Evolutionary conservation across 2,329 filamentous ascomycete species (phyloP), one percentile per base, ranked within the genome.

Genomic region (Fusarium coicis): DNA sequence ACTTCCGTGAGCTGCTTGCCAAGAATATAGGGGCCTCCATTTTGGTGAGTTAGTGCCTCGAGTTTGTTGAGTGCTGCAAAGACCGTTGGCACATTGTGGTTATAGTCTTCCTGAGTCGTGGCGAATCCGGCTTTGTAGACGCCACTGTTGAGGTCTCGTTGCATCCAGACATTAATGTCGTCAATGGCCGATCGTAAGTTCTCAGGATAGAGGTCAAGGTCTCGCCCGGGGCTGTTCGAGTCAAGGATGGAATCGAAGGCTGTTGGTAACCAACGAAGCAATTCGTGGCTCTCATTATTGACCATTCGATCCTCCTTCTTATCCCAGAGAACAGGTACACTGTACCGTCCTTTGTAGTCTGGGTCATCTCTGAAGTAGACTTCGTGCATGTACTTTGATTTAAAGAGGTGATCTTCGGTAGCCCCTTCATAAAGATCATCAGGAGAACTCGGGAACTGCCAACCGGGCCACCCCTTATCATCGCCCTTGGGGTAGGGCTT

Each of bases 211-310:
- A 91, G 84, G 18, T 90, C 88, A 63, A 86, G 83, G 64, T 87
- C 67, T 90, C 76, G 39, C 84, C 60, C 57, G 3, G 44, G 34
- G 4, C 66, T 54, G 15, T 74, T 84, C 81, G 3, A 85, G 84
- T 32, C 47, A 2, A 91, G 77, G 19, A 91, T 76, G 54, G 85
- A 82, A 74, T 94, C 91, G 77, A 95, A 95, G 58, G 90, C 92
- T n/a, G 87, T 86, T 81, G 94, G 94, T 68, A 96, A 85, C 92
- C 96, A 95, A 76, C 93, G 89, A 75, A 96, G 94, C 77, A 96
- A 94, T 81, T 96, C 93, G 63, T 89, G 89, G 70, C 91, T 93
- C 85, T 96, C 93, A 74, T 96, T 96, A 85, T 89, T 94, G 59
- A 96, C 93, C 74, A 96, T 93, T 44, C 86, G 89, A 54, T 90